These are phyloP conservation scores for Tolypocladium tropicale DNA, from an alignment of 2,329 filamentous ascomycete genomes.

Conservation along the genomic window DNA sequence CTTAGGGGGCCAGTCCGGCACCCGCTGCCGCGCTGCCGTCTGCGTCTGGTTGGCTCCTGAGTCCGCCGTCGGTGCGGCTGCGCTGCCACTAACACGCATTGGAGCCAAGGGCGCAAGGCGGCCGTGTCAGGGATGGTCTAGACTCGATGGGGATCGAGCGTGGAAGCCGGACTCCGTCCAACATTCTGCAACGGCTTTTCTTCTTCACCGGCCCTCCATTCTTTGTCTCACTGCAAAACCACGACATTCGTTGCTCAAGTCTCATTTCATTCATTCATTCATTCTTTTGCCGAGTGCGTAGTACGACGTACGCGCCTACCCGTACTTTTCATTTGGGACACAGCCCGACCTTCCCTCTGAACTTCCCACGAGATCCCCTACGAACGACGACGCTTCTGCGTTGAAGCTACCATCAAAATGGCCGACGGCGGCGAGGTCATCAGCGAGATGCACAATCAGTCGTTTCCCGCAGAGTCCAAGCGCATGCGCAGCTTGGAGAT, in stretches of 20 bases:
- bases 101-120: not conserved
- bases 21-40: not conserved
- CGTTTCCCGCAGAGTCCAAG: not conserved
- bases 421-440: not conserved
- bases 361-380: not conserved
- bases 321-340: too few species aligned
- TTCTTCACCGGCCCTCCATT: not conserved
- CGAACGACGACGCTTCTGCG: not conserved
- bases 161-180: not conserved
- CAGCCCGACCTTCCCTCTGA: too few species aligned
- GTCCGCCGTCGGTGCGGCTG: not conserved
- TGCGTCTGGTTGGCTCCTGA: not conserved
- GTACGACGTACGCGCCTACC: too few species aligned
- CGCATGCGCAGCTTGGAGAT: not conserved
- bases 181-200: not conserved
- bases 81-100: not conserved
- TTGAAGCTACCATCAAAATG: not conserved
- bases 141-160: not conserved
- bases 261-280: not conserved
- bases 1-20: not conserved
- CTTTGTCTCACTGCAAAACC: not conserved
- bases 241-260: not conserved
- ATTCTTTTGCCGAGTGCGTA: too few species aligned
- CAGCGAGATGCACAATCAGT: not conserved
- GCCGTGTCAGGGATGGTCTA: not conserved